Evolutionary conservation across 441 rosid genomes (phyloP).

Genomic region (Bocquillonia castaneifolia): DNA sequence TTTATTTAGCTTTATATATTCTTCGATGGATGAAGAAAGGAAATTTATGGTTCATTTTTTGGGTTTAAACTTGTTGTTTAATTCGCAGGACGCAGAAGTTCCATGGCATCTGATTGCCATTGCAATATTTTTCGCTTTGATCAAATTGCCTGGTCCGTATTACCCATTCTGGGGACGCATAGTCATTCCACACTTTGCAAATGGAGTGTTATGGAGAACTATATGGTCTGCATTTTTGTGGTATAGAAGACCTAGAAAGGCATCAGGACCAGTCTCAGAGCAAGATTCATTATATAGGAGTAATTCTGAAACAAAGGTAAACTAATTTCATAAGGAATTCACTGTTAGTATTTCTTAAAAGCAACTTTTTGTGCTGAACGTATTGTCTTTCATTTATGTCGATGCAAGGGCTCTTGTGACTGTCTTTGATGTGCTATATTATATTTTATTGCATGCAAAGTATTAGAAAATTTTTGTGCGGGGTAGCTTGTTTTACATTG

Average conservation of each 20-base stretch:
- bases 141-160: constrained; percentile 38
- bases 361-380: neutral
- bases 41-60: neutral
- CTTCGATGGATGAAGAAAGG: neutral
- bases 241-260: constrained; percentile 48
- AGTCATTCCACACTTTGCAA: constrained; percentile 64
- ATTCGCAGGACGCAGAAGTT: constrained; percentile 69
- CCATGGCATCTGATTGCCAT: constrained; percentile 76
- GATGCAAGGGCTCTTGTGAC: neutral
- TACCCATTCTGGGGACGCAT: constrained; percentile 25
- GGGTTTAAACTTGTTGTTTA: constrained; percentile 19
- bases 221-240: constrained; percentile 55
- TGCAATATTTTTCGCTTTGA: constrained; percentile 49
- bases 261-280: constrained; percentile 19
- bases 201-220: constrained; percentile 65
- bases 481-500: no score
- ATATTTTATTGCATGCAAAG: neutral
- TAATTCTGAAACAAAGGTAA: constrained; percentile 23
- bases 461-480: neutral
- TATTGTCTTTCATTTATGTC: neutral
- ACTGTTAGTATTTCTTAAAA: neutral
- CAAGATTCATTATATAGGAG: constrained; percentile 19
- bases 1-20: neutral
- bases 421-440: neutral
- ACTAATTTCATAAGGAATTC: constrained; percentile 25